Evolutionary conservation across 345 rosid genomes (phyloP).

Genomic region (Sisymbrium irio): DNA sequence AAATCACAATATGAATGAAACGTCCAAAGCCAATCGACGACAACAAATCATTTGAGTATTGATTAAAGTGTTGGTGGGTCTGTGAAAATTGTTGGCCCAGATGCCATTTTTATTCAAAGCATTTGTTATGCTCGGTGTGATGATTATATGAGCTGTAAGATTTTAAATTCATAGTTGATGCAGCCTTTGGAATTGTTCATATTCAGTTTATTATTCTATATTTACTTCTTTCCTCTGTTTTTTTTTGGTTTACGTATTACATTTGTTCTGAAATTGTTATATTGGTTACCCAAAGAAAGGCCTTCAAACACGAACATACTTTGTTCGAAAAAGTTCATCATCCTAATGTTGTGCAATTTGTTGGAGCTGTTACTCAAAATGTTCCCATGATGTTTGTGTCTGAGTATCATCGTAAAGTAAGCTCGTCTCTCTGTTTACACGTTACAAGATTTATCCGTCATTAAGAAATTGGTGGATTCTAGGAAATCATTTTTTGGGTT

Average conservation of each 20-base stretch:
- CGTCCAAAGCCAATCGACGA: no score
- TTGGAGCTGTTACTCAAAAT: constrained; percentile 98
- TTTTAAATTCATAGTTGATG: not conserved
- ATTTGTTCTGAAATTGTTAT: constrained; percentile 15
- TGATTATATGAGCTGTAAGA: constrained; percentile 6
- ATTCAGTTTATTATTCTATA: not conserved
- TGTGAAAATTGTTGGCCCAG: no score
- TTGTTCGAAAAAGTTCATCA: constrained; percentile 88
- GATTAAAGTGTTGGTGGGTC: no score
- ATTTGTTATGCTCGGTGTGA: constrained; percentile 7
- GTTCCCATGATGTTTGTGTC: constrained; percentile 95
- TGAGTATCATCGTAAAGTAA: constrained; percentile 88
- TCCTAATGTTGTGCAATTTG: constrained; percentile 98
- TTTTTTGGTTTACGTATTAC: not conserved
- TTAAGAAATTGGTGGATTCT: constrained; percentile 3
- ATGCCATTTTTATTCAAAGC: no score
- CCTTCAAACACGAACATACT: constrained; percentile 88
- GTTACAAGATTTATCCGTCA: not conserved
- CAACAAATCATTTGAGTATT: no score
- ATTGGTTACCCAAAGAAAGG: constrained; percentile 50
- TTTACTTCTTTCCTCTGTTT: no score
- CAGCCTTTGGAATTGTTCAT: not conserved
- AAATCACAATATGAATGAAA: no score
- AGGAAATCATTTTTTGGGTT: constrained; percentile 2
- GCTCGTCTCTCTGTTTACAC: constrained; percentile 21